phyloP scores from a whole-genome alignment of 768 basidiomycete species.

The Phylloporus rhodoxanthus region DNA sequence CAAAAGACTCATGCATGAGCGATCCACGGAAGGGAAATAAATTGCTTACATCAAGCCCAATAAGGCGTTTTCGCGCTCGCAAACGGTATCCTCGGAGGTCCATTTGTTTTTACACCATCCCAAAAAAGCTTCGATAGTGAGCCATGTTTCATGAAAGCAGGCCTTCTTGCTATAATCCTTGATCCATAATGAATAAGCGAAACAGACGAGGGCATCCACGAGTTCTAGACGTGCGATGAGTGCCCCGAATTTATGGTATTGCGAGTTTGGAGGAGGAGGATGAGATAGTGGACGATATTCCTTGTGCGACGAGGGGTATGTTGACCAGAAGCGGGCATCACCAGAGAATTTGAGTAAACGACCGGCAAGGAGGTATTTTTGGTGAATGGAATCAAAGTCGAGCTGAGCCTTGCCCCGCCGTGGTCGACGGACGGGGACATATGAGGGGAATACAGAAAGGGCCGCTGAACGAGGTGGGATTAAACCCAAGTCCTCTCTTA shows the following conservation, averaged over 20 bases:
- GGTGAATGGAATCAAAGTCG: slow-evolving; percentile 57
- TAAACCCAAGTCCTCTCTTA: slow-evolving; percentile 35
- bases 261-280: slow-evolving; percentile 60
- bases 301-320: slow-evolving; percentile 57
- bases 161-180: slow-evolving; percentile 54
- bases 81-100: slow-evolving; percentile 38
- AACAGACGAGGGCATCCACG: slow-evolving; percentile 75
- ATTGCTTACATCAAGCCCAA: slow-evolving; percentile 72
- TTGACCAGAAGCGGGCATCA: slow-evolving; percentile 72
- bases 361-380: slow-evolving; percentile 64
- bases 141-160: slow-evolving; percentile 61
- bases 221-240: slow-evolving; percentile 76
- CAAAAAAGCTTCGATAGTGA: slow-evolving; percentile 64
- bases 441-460: slow-evolving; percentile 29
- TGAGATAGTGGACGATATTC: slow-evolving; percentile 57
- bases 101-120: slow-evolving; percentile 70
- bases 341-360: slow-evolving; percentile 81
- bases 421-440: slow-evolving; percentile 60
- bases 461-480: slow-evolving; percentile 21
- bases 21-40: slow-evolving; percentile 11
- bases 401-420: slow-evolving; percentile 49
- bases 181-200: slow-evolving; percentile 80
- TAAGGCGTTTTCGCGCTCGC: slow-evolving; percentile 53
- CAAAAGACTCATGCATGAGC: slow-evolving; percentile 21
- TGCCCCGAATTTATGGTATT: slow-evolving; percentile 70